Conservation (phyloP, 2,329 filamentous ascomycete species). For the Exophiala alcalophila region DNA sequence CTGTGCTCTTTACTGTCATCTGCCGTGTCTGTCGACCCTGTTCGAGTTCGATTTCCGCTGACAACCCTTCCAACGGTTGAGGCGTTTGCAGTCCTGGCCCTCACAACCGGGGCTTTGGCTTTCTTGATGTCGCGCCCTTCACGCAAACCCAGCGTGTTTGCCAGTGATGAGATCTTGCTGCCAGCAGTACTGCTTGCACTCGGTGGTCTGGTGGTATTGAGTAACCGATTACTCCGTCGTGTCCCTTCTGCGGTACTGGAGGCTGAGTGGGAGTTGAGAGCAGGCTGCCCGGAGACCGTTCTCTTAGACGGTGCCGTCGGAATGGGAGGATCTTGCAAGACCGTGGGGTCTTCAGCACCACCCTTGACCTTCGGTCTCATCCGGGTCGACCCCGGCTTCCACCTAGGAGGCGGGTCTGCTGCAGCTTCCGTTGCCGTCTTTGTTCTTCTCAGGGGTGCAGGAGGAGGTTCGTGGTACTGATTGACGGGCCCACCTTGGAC, state of each 20-base stretch:
- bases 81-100: slow-evolving; percentile 61
- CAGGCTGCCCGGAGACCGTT: slow-evolving; percentile 79
- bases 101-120: slow-evolving; percentile 71
- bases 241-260: slow-evolving; percentile 54
- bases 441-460: slow-evolving; percentile 49
- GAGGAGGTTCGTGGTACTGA: slow-evolving; percentile 41
- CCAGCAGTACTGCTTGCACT: slow-evolving; percentile 33
- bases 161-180: slow-evolving; percentile 60
- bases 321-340: slow-evolving; percentile 33
- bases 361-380: slow-evolving; percentile 41
- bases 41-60: slow-evolving; percentile 82
- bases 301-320: slow-evolving; percentile 63
- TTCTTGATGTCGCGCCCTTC: slow-evolving; percentile 77
- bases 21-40: slow-evolving; percentile 55
- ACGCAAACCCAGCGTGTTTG: slow-evolving; percentile 56
- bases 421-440: slow-evolving; percentile 53
- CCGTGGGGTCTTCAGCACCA: slow-evolving; percentile 41
- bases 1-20: slow-evolving; percentile 66
- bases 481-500: slow-evolving; percentile 23
- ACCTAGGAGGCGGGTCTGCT: slow-evolving; percentile 61
- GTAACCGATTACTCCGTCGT: slow-evolving; percentile 69
- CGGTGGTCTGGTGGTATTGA: slow-evolving; percentile 66
- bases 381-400: slow-evolving; percentile 53
- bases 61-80: slow-evolving; percentile 80
- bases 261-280: slow-evolving; percentile 46